A percentile compares a stretch with the other conserved stretches of the same genome.
Conservation (phyloP, 2,329 filamentous ascomycete species). For the Trichothecium sympodiale region DNA sequence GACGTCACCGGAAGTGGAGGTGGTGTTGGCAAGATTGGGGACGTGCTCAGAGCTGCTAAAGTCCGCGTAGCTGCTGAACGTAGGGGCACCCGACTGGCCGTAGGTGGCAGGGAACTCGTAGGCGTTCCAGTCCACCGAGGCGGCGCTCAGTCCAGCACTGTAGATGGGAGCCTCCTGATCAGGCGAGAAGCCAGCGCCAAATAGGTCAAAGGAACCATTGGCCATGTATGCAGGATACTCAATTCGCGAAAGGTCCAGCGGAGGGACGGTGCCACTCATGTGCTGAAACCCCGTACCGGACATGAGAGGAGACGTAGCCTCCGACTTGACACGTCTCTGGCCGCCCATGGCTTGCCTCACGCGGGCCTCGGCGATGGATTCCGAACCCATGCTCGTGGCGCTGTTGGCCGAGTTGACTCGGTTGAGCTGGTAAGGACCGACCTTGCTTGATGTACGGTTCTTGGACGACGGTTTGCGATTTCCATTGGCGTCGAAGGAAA, state of each 20-base stretch:
- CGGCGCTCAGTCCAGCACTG: conserved; percentile 49
- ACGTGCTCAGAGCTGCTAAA: conserved; percentile 44
- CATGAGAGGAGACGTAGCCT: conserved; percentile 48
- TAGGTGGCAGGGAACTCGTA: conserved; percentile 43
- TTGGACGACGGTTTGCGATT: conserved; percentile 53
- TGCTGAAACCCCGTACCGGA: conserved; percentile 38
- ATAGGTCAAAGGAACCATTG: conserved; percentile 40
- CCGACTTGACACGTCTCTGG: conserved; percentile 47
- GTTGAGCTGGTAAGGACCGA: conserved; percentile 49
- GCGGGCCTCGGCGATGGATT: conserved; percentile 13
- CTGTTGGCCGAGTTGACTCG: conserved; percentile 48
- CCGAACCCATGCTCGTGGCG: conserved; percentile 31
- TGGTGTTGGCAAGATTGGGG: conserved; percentile 42
- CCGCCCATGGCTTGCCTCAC: conserved; percentile 13
- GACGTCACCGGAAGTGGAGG: conserved; percentile 55
- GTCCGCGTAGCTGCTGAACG: conserved; percentile 40
- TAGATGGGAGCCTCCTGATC: conserved; percentile 47
- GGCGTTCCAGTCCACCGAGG: conserved; percentile 34
- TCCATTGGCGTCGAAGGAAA: conserved; percentile 52
- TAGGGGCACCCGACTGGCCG: conserved; percentile 38
- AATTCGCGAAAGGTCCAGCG: conserved; percentile 47
- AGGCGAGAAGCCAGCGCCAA: conserved; percentile 33
- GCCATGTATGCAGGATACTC: conserved; percentile 38
- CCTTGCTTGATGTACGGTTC: conserved; percentile 49
- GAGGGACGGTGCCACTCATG: conserved; percentile 40